A percentile compares a stretch with the other conserved stretches of the same genome.
phyloP scores from a whole-genome alignment of 768 basidiomycete species.

The Suillus cothurnatus region DNA sequence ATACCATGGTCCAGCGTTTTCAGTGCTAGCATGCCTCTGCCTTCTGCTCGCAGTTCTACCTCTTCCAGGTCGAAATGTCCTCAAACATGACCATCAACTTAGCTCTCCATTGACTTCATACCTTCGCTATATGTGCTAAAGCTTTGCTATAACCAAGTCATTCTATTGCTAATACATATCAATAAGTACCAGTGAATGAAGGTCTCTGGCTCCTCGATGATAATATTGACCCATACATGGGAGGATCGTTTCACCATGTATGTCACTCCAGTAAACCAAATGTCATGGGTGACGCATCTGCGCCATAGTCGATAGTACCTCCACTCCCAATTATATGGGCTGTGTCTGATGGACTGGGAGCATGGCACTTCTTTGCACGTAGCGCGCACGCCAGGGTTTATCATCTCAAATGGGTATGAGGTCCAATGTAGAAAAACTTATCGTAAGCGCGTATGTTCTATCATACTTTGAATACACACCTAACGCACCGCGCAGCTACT shows the following conservation, averaged over 20 bases:
- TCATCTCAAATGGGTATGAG: conserved; percentile 37
- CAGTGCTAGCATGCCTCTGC: conserved; percentile 47
- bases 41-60: conserved; percentile 55
- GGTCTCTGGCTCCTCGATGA: conserved; percentile 80
- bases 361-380: conserved; percentile 70
- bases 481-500: conserved; percentile 55
- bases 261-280: conserved; percentile 25
- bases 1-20: conserved; percentile 33
- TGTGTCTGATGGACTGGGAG: conserved; percentile 62
- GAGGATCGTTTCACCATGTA: conserved; percentile 86
- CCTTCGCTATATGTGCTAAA: conserved; percentile 59
- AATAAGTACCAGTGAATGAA: conserved; percentile 70
- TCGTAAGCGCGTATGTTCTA: conserved; percentile 4
- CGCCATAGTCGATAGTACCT: conserved; percentile 69
- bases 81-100: conserved; percentile 75
- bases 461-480: neutral
- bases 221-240: conserved; percentile 86
- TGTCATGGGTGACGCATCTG: conserved; percentile 5
- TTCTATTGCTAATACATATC: conserved; percentile 15
- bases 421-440: conserved; percentile 1
- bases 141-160: neutral
- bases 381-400: conserved; percentile 66
- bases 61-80: conserved; percentile 40
- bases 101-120: conserved; percentile 83
- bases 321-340: conserved; percentile 69